phyloP scores from a whole-genome alignment of 1,284 basidiomycete genomes.

The Cronartium quercuum region DNA sequence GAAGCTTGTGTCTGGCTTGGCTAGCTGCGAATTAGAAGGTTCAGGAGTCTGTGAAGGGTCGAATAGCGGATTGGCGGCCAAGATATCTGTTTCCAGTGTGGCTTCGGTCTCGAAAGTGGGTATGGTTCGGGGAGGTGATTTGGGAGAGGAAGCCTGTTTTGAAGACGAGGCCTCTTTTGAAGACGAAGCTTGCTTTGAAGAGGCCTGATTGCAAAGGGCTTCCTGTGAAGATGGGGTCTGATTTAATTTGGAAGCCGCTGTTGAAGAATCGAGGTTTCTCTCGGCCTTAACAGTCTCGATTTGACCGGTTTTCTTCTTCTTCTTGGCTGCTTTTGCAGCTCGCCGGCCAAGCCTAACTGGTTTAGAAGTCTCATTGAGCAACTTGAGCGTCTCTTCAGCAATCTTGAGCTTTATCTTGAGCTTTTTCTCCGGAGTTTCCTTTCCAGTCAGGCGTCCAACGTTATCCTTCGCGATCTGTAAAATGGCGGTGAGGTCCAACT shows the following conservation, averaged over 20 bases:
- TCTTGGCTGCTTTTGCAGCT: neutral
- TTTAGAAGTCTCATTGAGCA: neutral
- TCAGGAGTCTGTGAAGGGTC: slow-evolving; percentile 26
- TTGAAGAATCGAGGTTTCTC: too few species aligned
- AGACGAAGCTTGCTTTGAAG: neutral
- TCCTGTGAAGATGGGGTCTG: neutral
- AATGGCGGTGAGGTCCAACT: neutral
- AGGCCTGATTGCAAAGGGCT: neutral
- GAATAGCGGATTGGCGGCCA: slow-evolving; percentile 10
- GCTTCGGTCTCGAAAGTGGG: neutral
- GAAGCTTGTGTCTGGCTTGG: slow-evolving; percentile 7
- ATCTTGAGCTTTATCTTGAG: neutral
- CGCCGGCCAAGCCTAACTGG: neutral
- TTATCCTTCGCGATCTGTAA: neutral
- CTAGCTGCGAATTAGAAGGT: neutral
- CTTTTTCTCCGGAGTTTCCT: neutral
- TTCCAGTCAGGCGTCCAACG: neutral
- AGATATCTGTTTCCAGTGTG: slow-evolving; percentile 10
- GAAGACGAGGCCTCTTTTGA: neutral
- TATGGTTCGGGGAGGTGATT: neutral
- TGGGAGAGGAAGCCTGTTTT: neutral
- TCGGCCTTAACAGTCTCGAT: too few species aligned
- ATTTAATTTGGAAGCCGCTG: too few species aligned
- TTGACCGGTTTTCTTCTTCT: too few species aligned
- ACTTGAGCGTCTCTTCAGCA: neutral